phyloP scores from a whole-genome alignment of 331 rosid genomes.

The Quercus lobata region DNA sequence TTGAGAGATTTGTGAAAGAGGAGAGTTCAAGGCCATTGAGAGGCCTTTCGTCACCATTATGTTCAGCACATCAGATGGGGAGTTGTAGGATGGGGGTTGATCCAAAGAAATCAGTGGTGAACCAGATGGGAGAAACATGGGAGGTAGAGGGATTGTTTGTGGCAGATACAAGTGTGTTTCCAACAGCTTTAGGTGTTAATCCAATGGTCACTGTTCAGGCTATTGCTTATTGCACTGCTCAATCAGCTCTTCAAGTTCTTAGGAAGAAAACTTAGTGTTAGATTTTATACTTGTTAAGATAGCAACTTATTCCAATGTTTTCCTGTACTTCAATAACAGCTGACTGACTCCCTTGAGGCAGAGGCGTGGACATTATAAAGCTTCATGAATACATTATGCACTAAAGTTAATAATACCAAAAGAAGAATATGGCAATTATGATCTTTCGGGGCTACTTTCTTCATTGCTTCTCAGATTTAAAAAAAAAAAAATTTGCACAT shows the following conservation, averaged over 20 bases:
- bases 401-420: too few relatives aligned
- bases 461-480: too few relatives aligned
- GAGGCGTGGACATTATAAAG: too few relatives aligned
- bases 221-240: conserved; percentile 83
- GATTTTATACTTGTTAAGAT: background rate
- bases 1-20: conserved; percentile 66
- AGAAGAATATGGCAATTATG: too few relatives aligned
- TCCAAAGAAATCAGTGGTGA: conserved; percentile 53
- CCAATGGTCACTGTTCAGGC: conserved; percentile 89
- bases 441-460: too few relatives aligned
- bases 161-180: conserved; percentile 82
- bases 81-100: conserved; percentile 75
- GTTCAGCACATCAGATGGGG: conserved; percentile 93
- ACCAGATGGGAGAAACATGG: conserved; percentile 77
- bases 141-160: conserved; percentile 68
- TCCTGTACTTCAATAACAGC: background rate
- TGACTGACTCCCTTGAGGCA: too few relatives aligned
- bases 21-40: conserved; percentile 62
- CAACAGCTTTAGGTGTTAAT: conserved; percentile 82
- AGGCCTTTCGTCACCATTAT: conserved; percentile 43
- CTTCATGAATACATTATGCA: too few relatives aligned
- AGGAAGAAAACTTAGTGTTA: conserved; percentile 28
- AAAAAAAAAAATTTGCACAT: too few relatives aligned
- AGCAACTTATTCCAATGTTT: background rate
- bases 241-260: conserved; percentile 61